Base-by-base conservation (phyloP, 371 early-diverging fungal species). In the Mortierella sp. region DNA sequence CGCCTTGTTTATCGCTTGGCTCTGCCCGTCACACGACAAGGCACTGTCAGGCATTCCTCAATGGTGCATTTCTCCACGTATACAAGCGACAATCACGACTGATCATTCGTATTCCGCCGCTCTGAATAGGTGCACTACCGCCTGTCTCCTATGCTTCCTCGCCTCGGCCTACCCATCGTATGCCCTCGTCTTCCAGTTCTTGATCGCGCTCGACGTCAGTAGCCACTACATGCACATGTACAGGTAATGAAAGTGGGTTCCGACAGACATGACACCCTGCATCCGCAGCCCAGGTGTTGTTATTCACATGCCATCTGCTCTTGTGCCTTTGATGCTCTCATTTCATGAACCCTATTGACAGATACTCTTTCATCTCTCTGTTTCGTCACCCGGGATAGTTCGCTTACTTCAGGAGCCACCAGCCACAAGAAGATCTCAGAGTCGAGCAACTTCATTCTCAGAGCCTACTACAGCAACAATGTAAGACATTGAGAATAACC, bases 201-300 rank as follows among this genome's bases (percentile, higher is more conserved):
- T 98, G 58, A 92, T 96, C 67, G 89, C 95, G 2, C 85, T 98
- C 54, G 98, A 98, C 70, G 87, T 98, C 43, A 92, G 92, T 71
- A 93, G 94, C 59, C 98, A 98, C 79, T 98, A 98, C 82, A 93
- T 97, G 91, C 98, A 98, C 66, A 98, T 98, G 97, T 95, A 96
- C 80, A 88, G 93, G 87, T 91, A 85, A 70, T 56, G 17, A 28
- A 3, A 40, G 21, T 69, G 5, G 19, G 34, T 10, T 10, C 34
- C 34, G 34, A 34, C 34, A 7, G n/a, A 34, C 34, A 7, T 46
- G 3, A 6, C 22, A 10, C 47, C 47, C 29, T 31, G 43, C 53
- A 43, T 28, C 43, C 50, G 37, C 39, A 48, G 34, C 49, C 24
- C 39, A 37, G 49, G 7, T 39, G n/a, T 44, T 37, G 21, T 39